Percentiles rank a stretch among this genome's conserved stretches.
Evolutionary conservation across 345 rosid species (phyloP).

Genomic region (Moricandia moricandioides): DNA sequence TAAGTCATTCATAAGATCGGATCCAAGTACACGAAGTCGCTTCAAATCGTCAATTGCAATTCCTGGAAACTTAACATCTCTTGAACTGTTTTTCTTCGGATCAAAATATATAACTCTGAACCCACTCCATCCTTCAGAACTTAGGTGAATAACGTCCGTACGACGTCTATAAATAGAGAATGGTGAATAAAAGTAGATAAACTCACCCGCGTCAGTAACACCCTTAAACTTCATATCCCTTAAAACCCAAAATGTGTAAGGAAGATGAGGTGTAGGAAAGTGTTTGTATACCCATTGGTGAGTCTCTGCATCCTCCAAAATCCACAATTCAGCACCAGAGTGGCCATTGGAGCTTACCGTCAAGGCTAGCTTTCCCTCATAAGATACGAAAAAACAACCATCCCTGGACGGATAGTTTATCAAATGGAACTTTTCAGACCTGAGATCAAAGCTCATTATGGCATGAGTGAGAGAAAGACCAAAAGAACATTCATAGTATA

Average conservation of each 20-base stretch:
- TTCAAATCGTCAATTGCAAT: background rate
- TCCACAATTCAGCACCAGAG: background rate
- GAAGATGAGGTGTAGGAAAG: background rate
- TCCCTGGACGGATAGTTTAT: background rate
- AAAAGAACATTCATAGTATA: background rate
- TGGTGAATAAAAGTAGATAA: background rate
- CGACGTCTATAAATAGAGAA: background rate
- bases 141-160: background rate
- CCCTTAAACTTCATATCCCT: background rate
- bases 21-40: background rate
- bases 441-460: background rate
- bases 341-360: background rate
- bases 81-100: background rate
- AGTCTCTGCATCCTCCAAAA: background rate
- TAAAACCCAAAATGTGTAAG: background rate
- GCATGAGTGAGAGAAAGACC: background rate
- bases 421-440: background rate
- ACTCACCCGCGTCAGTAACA: background rate
- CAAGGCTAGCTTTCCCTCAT: background rate
- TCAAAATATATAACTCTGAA: background rate
- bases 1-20: background rate
- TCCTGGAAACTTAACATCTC: background rate
- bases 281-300: background rate
- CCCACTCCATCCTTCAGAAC: background rate
- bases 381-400: background rate